Evolutionary conservation across 2,329 filamentous ascomycete genomes (phyloP), one percentile per base, ranked within the genome.

Genomic region (Neurospora crassa): DNA sequence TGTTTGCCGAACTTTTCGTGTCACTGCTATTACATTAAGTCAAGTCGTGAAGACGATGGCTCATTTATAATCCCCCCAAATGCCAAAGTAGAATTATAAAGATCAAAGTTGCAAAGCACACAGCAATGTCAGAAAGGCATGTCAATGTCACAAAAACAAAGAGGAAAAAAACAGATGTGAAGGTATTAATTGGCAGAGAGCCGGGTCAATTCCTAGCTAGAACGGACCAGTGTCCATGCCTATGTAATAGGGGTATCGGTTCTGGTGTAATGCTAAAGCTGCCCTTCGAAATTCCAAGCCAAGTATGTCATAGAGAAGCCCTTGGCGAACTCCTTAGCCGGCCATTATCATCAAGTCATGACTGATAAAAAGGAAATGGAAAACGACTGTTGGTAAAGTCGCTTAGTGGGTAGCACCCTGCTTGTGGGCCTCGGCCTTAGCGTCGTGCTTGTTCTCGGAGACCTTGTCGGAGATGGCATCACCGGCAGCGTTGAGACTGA

Each of bases 401-500:
- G 67, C 73, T 80, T 80, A 81, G 79, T 81, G 79, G 68, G 75
- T 81, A 41, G 77, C 78, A 43, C 74, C 71, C 79, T 81, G 79
- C 80, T 81, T 81, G 79, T 81, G 79, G 76, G 75, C 76, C 78
- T 81, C 79, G 67, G 80, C 80, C 24, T 76, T 77, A 69, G 78
- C 75, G 20, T 80, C 78, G 75, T 79, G 71, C 74, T 76, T 75
- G 70, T 73, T 68, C 79, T 80, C 75, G 41, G 75, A 69, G 69
- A 73, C 45, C 79, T 81, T 81, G 87, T 82, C 80, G 72, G 77
- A 77, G 73, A 80, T 40, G 74, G 79, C 79, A 47, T 78, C 76
- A 43, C 77, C 75, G 69, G 78, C 76, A 59, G 79, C 77, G 40
- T 77, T 59, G 69, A 78, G 68, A 71, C 80, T 81, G 41, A 11